Conservation (phyloP, 2,329 filamentous ascomycete species). For the Epichloe brachyelytri region DNA sequence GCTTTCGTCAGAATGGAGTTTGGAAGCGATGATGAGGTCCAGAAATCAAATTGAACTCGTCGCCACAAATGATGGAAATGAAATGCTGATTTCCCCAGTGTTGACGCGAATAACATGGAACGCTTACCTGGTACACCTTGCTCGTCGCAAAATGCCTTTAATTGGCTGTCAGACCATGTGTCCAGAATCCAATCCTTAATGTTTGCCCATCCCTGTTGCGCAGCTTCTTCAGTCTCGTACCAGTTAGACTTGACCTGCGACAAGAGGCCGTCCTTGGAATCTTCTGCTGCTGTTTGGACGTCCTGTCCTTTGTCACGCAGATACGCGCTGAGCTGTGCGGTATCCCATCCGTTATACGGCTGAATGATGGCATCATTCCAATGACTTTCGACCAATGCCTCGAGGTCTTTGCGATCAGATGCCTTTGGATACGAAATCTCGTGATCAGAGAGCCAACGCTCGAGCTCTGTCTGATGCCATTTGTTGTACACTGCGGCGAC, state of each 20-base stretch:
- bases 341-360: constrained; percentile 69
- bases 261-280: constrained; percentile 56
- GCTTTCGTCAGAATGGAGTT: not conserved
- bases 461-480: constrained; percentile 96
- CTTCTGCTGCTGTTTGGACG: constrained; percentile 50
- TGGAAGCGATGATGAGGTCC: not conserved
- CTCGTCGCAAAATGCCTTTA: constrained; percentile 87
- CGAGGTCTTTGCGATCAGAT: constrained; percentile 87
- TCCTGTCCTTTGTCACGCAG: constrained; percentile 59
- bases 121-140: constrained; percentile 59
- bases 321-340: constrained; percentile 53
- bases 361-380: constrained; percentile 68
- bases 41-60: too few relatives aligned
- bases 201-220: constrained; percentile 56
- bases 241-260: constrained; percentile 58
- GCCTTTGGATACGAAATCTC: constrained; percentile 82
- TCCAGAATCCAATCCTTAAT: constrained; percentile 91
- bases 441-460: constrained; percentile 91
- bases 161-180: constrained; percentile 84
- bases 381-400: constrained; percentile 76
- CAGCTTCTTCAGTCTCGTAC: constrained; percentile 68
- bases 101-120: not conserved
- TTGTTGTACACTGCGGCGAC: constrained; percentile 72
- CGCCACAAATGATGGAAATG: too few relatives aligned
- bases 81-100: too few relatives aligned